Percentiles rank a stretch among this genome's conserved stretches.
Evolutionary conservation across 495 filamentous ascomycete species (phyloP).

Genomic region (Xylaria intraflava): DNA sequence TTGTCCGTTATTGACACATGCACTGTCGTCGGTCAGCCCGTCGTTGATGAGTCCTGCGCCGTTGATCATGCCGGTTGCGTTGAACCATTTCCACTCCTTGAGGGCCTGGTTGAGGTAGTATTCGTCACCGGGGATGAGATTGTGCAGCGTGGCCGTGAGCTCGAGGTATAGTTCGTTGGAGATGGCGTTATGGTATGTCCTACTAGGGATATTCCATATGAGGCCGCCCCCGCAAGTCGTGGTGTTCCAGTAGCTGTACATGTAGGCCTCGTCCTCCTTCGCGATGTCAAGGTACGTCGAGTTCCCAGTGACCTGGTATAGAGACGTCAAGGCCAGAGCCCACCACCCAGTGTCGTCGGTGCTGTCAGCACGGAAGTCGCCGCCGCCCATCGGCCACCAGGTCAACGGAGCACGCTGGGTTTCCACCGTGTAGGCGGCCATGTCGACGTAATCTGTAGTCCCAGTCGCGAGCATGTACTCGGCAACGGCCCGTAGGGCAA

Average conservation of each 20-base stretch:
- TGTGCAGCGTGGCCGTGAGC: constrained; percentile 58
- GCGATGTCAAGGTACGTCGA: constrained; percentile 47
- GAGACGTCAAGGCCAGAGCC: constrained; percentile 56
- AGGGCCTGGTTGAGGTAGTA: constrained; percentile 49
- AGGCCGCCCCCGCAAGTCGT: constrained; percentile 50
- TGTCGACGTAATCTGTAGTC: constrained; percentile 24
- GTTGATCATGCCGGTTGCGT: constrained; percentile 55
- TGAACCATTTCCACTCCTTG: constrained; percentile 61
- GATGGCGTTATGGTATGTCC: constrained; percentile 58
- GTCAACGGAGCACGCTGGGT: constrained; percentile 26
- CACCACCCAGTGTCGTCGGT: constrained; percentile 68
- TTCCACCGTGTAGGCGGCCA: constrained; percentile 29
- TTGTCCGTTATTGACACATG: constrained; percentile 55
- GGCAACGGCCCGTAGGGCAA: constrained; percentile 31
- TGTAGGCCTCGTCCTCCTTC: constrained; percentile 49
- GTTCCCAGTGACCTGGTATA: constrained; percentile 55
- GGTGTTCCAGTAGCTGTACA: constrained; percentile 51
- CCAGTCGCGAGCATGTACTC: constrained; percentile 35
- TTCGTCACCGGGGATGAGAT: constrained; percentile 45
- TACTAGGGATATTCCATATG: constrained; percentile 52
- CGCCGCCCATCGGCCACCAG: constrained; percentile 34
- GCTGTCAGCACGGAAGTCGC: constrained; percentile 47
- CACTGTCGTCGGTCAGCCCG: constrained; percentile 43
- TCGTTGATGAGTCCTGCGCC: constrained; percentile 57
- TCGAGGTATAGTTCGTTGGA: constrained; percentile 65